Percentiles rank a stretch among this genome's conserved stretches.
phyloP scores from a whole-genome alignment of 1,284 basidiomycete species.

The Termitomyces sp. region DNA sequence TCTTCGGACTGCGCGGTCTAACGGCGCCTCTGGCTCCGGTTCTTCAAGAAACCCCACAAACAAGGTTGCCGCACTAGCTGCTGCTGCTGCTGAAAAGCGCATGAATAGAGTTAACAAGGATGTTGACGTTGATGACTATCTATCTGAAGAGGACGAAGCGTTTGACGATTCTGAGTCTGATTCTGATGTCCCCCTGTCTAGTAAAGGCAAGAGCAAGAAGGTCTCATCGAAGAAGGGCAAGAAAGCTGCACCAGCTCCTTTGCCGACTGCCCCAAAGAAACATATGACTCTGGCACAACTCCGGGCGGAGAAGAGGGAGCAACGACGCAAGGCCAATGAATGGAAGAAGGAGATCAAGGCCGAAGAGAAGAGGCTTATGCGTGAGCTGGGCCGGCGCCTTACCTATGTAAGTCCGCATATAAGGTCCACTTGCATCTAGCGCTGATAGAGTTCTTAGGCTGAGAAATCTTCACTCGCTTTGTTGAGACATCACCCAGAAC shows the following conservation, averaged over 20 bases:
- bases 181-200: constrained; percentile 18
- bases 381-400: constrained; percentile 63
- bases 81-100: constrained; percentile 52
- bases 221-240: constrained; percentile 25
- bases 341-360: constrained; percentile 33
- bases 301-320: constrained; percentile 24
- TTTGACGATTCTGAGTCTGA: constrained; percentile 19
- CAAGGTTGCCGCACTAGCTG: constrained; percentile 40
- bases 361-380: constrained; percentile 47
- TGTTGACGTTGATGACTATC: constrained; percentile 30
- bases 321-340: constrained; percentile 22
- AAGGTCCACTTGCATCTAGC: neutral
- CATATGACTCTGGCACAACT: constrained; percentile 35
- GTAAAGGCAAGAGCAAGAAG: constrained; percentile 31
- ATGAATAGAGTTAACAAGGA: constrained; percentile 27
- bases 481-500: constrained; percentile 67
- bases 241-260: constrained; percentile 17
- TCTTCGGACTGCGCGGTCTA: constrained; percentile 33
- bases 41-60: constrained; percentile 26
- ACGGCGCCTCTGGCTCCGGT: constrained; percentile 34
- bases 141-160: constrained; percentile 25
- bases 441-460: constrained; percentile 40
- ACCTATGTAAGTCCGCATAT: constrained; percentile 50
- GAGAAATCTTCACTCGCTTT: constrained; percentile 73
- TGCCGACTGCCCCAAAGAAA: constrained; percentile 24